Conservation (phyloP, 2,329 filamentous ascomycete genomes). For the Colletotrichum euphorbiae region DNA sequence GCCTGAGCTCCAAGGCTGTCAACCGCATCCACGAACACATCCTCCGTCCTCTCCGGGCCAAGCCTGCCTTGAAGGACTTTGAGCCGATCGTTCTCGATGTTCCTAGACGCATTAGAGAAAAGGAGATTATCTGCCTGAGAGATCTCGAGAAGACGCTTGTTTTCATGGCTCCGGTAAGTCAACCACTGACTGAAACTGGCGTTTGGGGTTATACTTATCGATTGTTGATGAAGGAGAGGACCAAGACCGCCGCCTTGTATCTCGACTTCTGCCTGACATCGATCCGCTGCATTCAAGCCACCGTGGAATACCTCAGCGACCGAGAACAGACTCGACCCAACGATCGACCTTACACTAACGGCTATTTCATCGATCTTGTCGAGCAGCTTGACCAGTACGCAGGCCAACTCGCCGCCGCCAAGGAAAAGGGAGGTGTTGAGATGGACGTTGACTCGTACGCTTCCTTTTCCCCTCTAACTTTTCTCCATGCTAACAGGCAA, state of each 20-base stretch:
- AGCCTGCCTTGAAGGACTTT: slow-evolving; percentile 81
- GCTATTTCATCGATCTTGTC: slow-evolving; percentile 96
- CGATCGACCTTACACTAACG: slow-evolving; percentile 93
- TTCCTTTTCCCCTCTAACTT: slow-evolving; percentile 35
- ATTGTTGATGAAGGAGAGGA: slow-evolving; percentile 81
- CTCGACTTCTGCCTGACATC: slow-evolving; percentile 91
- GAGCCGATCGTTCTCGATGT: slow-evolving; percentile 82
- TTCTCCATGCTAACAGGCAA: slow-evolving; percentile 16
- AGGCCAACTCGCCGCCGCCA: slow-evolving; percentile 80
- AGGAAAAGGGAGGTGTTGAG: slow-evolving; percentile 72
- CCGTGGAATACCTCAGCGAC: slow-evolving; percentile 86
- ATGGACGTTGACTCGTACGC: slow-evolving; percentile 71
- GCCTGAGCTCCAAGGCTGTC: slow-evolving; percentile 76
- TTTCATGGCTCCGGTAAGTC: slow-evolving; percentile 93
- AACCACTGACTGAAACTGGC: slow-evolving; percentile 62
- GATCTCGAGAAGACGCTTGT: slow-evolving; percentile 95
- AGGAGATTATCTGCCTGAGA: slow-evolving; percentile 89
- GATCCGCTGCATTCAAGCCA: slow-evolving; percentile 89
- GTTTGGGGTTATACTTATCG: slow-evolving; percentile 75
- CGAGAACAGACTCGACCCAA: slow-evolving; percentile 85
- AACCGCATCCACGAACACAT: slow-evolving; percentile 85
- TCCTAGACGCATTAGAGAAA: slow-evolving; percentile 81
- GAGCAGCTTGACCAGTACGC: slow-evolving; percentile 94
- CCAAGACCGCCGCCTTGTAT: slow-evolving; percentile 78
- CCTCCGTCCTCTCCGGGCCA: slow-evolving; percentile 80